Conservation (phyloP, 495 filamentous ascomycete genomes). For the Aspergillus conjunctus region DNA sequence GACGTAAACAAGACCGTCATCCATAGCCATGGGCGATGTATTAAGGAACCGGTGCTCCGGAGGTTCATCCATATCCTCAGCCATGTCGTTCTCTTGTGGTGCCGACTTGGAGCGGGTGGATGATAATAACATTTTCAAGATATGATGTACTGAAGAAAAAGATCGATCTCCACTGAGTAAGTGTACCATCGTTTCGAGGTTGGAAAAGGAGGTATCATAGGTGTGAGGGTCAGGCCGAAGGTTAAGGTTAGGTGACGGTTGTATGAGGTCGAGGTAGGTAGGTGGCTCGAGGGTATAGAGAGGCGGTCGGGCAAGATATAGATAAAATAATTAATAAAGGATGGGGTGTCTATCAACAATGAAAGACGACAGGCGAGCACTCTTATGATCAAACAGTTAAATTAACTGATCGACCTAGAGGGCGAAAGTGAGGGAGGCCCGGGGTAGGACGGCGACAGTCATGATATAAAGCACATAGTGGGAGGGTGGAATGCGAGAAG, state of each 20-base stretch:
- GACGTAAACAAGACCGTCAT: constrained; percentile 40
- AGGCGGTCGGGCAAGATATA: constrained; percentile 3
- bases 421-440: constrained; percentile 35
- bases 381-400: constrained; percentile 40
- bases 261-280: neutral
- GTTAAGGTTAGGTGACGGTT: constrained; percentile 2
- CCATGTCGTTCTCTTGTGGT: constrained; percentile 47
- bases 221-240: constrained; percentile 9
- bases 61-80: constrained; percentile 57
- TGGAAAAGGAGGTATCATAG: constrained; percentile 20
- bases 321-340: constrained; percentile 19
- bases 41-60: constrained; percentile 40
- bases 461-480: constrained; percentile 50
- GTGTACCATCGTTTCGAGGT: constrained; percentile 42
- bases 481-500: constrained; percentile 20
- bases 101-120: constrained; percentile 39
- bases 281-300: constrained; percentile 11
- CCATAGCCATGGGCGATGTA: constrained; percentile 31
- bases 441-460: constrained; percentile 42
- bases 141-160: constrained; percentile 43
- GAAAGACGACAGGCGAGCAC: constrained; percentile 23
- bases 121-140: constrained; percentile 52
- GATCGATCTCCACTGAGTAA: constrained; percentile 41
- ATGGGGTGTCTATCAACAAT: constrained; percentile 15
- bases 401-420: constrained; percentile 36